Evolutionary conservation across 176 grass and related monocot species (phyloP).

Genomic region (Triticum dicoccoides): DNA sequence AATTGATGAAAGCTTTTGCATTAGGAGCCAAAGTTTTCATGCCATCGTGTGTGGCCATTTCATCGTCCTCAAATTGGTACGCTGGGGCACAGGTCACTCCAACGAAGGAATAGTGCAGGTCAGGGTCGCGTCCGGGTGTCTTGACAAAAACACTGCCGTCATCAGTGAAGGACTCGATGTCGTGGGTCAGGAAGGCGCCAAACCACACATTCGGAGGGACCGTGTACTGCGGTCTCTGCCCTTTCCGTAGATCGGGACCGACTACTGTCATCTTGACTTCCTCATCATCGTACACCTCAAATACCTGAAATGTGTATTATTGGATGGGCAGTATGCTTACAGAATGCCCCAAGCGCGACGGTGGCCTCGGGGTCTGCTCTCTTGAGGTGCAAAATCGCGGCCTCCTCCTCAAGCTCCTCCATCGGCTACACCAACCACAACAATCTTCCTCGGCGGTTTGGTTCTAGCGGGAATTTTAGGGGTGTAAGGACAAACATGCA

Average conservation of each 20-base stretch:
- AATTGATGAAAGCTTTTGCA: constrained; percentile 70
- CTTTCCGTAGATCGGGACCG: constrained; percentile 53
- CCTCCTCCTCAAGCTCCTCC: no score
- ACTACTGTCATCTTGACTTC: constrained; percentile 63
- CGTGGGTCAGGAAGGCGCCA: constrained; percentile 50
- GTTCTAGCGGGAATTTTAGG: no score
- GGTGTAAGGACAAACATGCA: no score
- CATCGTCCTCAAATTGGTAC: constrained; percentile 64
- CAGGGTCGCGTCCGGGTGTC: constrained; percentile 49
- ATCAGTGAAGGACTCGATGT: constrained; percentile 46
- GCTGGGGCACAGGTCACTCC: constrained; percentile 84
- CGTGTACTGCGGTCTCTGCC: constrained; percentile 64
- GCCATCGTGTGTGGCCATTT: constrained; percentile 50
- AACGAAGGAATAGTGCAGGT: constrained; percentile 67
- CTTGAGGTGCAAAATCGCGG: no score
- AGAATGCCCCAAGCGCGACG: neutral
- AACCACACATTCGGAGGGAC: constrained; percentile 88
- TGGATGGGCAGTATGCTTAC: neutral
- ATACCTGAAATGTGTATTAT: constrained; percentile 44
- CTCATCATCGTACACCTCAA: constrained; percentile 69
- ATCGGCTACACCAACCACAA: no score
- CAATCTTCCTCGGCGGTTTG: no score
- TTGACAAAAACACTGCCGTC: constrained; percentile 57
- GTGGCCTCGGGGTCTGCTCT: no score
- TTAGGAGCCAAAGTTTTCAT: constrained; percentile 53